Percentiles rank a stretch among this genome's conserved stretches.
Evolutionary conservation across 2,329 filamentous ascomycete genomes (phyloP).

Genomic region (Fusarium multiceps): DNA sequence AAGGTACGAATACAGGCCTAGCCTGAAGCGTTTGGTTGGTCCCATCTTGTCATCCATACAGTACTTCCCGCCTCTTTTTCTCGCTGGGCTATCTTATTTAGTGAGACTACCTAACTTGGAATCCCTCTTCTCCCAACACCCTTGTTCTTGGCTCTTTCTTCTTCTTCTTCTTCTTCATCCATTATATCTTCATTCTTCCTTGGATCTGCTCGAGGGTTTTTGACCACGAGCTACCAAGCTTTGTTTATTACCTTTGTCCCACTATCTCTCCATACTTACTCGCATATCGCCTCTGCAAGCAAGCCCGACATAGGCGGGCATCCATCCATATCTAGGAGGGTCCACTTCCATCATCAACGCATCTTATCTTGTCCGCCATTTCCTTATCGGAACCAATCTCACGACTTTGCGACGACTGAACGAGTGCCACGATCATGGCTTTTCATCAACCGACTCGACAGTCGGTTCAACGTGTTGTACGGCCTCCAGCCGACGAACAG

Average conservation of each 20-base stretch:
- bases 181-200: not conserved
- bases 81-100: conserved; percentile 20
- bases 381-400: conserved; percentile 40
- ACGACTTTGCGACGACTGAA: conserved; percentile 19
- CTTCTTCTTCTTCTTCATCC: conserved; percentile 14
- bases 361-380: conserved; percentile 43
- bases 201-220: conserved; percentile 14
- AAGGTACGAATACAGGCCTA: conserved; percentile 34
- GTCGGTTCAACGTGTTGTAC: conserved; percentile 60
- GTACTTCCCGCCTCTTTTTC: conserved; percentile 18
- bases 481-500: conserved; percentile 55
- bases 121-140: conserved; percentile 13
- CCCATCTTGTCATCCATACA: conserved; percentile 17
- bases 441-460: conserved; percentile 70
- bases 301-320: conserved; percentile 32
- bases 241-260: conserved; percentile 7
- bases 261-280: not conserved
- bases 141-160: conserved; percentile 5
- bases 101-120: conserved; percentile 11
- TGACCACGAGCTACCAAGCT: conserved; percentile 14
- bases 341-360: conserved; percentile 43
- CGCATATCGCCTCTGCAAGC: conserved; percentile 35
- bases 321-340: conserved; percentile 24
- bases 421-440: conserved; percentile 57
- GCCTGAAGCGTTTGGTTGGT: conserved; percentile 24